phyloP scores from a whole-genome alignment of 164 flowering plant species.

The Piper betle region DNA sequence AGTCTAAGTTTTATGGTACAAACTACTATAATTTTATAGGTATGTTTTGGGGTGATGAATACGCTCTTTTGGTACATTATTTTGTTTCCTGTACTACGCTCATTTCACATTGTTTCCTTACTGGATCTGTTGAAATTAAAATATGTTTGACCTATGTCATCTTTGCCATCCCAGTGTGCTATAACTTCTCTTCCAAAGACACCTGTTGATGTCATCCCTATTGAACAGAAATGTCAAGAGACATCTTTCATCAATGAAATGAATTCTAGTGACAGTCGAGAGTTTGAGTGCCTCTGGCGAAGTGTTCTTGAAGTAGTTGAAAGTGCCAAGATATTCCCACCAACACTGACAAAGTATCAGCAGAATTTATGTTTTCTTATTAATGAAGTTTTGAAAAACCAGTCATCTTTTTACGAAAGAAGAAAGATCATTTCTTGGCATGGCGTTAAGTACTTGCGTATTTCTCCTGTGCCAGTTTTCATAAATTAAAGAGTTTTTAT shows the following conservation, averaged over 20 bases:
- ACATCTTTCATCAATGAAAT: slow-evolving; percentile 9
- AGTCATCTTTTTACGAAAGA: slow-evolving; percentile 51
- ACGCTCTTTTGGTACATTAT: too few relatives aligned
- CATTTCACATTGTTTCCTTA: too few relatives aligned
- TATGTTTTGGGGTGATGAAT: too few relatives aligned
- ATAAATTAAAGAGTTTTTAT: background rate
- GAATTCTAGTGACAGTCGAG: slow-evolving; percentile 16
- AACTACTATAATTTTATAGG: too few relatives aligned
- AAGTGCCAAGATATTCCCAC: slow-evolving; percentile 18
- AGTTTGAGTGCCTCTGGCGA: slow-evolving; percentile 35
- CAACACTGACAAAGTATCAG: slow-evolving; percentile 45
- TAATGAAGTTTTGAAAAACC: slow-evolving; percentile 48
- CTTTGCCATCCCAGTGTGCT: slow-evolving; percentile 34
- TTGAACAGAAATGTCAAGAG: slow-evolving; percentile 32
- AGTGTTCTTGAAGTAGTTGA: slow-evolving; percentile 36
- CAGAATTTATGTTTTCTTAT: slow-evolving; percentile 49
- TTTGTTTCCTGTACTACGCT: too few relatives aligned
- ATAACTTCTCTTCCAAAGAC: slow-evolving; percentile 42
- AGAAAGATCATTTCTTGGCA: slow-evolving; percentile 62
- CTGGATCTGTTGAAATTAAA: background rate
- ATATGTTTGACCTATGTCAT: too few relatives aligned
- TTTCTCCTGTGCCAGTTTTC: background rate
- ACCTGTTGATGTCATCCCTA: slow-evolving; percentile 46
- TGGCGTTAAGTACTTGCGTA: background rate
- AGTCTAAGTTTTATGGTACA: too few relatives aligned